Base-by-base conservation (phyloP, 2,329 filamentous ascomycete genomes). In the Fusarium pininemorale region DNA sequence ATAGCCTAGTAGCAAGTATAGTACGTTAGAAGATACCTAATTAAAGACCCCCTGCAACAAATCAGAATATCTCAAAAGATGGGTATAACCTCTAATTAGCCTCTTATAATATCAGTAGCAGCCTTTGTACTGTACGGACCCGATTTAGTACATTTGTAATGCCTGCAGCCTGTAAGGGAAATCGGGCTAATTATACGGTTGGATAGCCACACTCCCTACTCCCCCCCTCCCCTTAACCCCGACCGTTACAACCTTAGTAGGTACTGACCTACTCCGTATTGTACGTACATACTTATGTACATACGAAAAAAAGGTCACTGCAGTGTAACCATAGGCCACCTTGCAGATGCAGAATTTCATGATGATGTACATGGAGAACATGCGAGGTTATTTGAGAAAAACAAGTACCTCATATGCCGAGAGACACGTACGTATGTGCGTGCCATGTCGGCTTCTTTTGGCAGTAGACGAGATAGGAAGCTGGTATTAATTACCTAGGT, bases 291-390 rank as follows among this genome's bases (percentile, higher is more conserved):
- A 28, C 18, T 20, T 18, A 18, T 50, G 28, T 50, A 32, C n/a
- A 26, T 47, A 28, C 24, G 20, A 48, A 47, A 44, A 58, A 61
- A 67, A 37, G 37, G 69, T 54, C 63, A 48, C 56, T 74, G 70
- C 57, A 73, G 48, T 73, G 71, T 74, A 73, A 71, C 70, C 66
- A 70, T 47, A 66, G 53, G 54, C 57, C 35, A 61, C 60, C 35
- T 54, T 54, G 32, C 35, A 73, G 56, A 58, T 73, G 51, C 50
- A 57, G 39, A 48, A 42, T 54, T 57, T 57, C 54, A 70, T 69
- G 45, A 65, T 69, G 58, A 65, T 69, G 51, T 57, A 69, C 66
- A 69, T 69, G 47, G 50, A 58, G 28, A n/a, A 16, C 28, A 54
- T 63, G 56, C 48, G 42, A 59, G 59, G 51, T 54, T 61, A 66